Conservation (phyloP, 2,329 filamentous ascomycete species). For the Trichoderma sp. region DNA sequence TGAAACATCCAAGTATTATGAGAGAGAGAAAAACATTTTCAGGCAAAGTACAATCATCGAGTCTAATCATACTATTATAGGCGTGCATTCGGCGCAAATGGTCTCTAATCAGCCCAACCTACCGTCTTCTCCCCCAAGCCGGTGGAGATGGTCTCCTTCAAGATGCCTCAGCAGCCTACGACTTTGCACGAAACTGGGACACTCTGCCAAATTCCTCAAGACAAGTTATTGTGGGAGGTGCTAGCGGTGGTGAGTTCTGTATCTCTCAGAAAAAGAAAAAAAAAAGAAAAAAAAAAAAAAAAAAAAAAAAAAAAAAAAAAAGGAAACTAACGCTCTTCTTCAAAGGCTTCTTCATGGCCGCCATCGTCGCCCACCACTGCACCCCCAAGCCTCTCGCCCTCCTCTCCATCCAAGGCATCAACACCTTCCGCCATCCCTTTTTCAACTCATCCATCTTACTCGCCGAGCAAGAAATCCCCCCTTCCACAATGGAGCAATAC, state of each 20-base stretch:
- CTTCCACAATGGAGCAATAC: slow-evolving; percentile 31
- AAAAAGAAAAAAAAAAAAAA: too few species aligned
- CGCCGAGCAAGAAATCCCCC: slow-evolving; percentile 33
- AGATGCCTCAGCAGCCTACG: slow-evolving; percentile 38
- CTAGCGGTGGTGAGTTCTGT: slow-evolving; percentile 36
- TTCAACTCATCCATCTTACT: slow-evolving; percentile 40
- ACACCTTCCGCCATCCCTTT: slow-evolving; percentile 41
- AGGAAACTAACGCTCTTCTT: background rate
- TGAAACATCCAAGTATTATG: background rate
- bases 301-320: background rate
- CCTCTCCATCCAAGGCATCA: slow-evolving; percentile 40
- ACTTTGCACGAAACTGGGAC: slow-evolving; percentile 34
- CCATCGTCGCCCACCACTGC: slow-evolving; percentile 35
- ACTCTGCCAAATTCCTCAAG: slow-evolving; percentile 26
- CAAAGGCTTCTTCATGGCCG: slow-evolving; percentile 39
- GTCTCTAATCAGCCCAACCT: slow-evolving; percentile 40
- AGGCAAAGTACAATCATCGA: background rate
- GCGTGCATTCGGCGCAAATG: slow-evolving; percentile 37
- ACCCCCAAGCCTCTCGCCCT: slow-evolving; percentile 37
- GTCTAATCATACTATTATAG: slow-evolving; percentile 21
- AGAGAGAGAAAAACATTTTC: too few species aligned
- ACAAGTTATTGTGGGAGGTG: slow-evolving; percentile 37
- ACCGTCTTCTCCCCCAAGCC: slow-evolving; percentile 41
- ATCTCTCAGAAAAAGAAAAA: background rate
- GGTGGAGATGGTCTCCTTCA: slow-evolving; percentile 34